A percentile compares a stretch with the other conserved stretches of the same genome.
Evolutionary conservation across 2,329 filamentous ascomycete species (phyloP).

Genomic region (Arachnomyces sp.): DNA sequence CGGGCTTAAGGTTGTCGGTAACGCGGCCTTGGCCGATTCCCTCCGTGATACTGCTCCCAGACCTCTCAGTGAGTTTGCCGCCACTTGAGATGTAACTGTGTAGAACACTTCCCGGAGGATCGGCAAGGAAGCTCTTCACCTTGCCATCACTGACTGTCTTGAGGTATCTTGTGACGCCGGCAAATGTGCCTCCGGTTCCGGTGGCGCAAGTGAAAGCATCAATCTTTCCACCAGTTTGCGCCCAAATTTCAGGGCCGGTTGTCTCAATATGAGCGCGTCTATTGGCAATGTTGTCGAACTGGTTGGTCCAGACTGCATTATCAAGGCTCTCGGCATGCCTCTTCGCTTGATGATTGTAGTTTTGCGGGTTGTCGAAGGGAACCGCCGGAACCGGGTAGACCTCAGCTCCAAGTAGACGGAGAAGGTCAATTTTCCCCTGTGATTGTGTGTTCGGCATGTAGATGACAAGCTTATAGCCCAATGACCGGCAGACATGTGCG

Average conservation of each 20-base stretch:
- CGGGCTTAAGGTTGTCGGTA: slow-evolving; percentile 86
- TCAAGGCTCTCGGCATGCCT: slow-evolving; percentile 79
- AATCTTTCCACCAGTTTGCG: slow-evolving; percentile 74
- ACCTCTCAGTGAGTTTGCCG: slow-evolving; percentile 72
- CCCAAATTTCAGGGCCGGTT: slow-evolving; percentile 95
- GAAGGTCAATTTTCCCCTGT: slow-evolving; percentile 91
- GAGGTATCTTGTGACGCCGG: slow-evolving; percentile 78
- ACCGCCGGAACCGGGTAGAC: slow-evolving; percentile 95
- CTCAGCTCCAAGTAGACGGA: slow-evolving; percentile 84
- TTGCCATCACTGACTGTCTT: slow-evolving; percentile 72
- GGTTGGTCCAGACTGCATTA: slow-evolving; percentile 96
- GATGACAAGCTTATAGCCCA: slow-evolving; percentile 91
- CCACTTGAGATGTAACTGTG: slow-evolving; percentile 86
- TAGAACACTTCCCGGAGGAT: slow-evolving; percentile 87
- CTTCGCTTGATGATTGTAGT: slow-evolving; percentile 95
- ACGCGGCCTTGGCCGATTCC: slow-evolving; percentile 94
- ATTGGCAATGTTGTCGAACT: slow-evolving; percentile 96
- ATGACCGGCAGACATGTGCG: slow-evolving; percentile 87
- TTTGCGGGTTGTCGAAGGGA: slow-evolving; percentile 86
- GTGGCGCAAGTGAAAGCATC: slow-evolving; percentile 96
- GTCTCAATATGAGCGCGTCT: slow-evolving; percentile 91
- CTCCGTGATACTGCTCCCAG: slow-evolving; percentile 87
- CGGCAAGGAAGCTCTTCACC: slow-evolving; percentile 83
- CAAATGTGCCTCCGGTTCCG: slow-evolving; percentile 84
- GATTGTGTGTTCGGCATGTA: slow-evolving; percentile 99